phyloP scores from a whole-genome alignment of 345 rosid genomes.

The Eucalyptus victrix region DNA sequence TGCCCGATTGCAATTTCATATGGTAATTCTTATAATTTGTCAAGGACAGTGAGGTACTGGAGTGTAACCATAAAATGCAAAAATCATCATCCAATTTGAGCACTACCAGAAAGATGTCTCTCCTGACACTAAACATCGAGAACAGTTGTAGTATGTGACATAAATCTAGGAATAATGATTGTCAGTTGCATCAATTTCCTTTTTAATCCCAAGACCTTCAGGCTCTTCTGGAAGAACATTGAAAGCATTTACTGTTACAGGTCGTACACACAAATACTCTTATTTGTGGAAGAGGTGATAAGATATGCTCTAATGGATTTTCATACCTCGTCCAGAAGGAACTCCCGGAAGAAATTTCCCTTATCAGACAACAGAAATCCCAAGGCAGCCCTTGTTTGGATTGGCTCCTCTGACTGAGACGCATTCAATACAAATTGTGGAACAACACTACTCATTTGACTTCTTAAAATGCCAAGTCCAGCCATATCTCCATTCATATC shows the following conservation, averaged over 20 bases:
- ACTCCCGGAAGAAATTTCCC: slow-evolving; percentile 89
- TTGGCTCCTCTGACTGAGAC: slow-evolving; percentile 43
- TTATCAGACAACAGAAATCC: slow-evolving; percentile 73
- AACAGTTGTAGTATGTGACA: background rate
- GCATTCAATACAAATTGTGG: slow-evolving; percentile 23
- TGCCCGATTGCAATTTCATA: background rate
- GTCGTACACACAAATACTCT: background rate
- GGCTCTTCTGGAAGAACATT: background rate
- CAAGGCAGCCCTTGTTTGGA: slow-evolving; percentile 86
- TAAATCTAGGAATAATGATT: background rate
- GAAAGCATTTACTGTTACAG: background rate
- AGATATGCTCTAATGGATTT: background rate
- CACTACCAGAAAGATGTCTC: background rate
- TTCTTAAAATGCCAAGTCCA: slow-evolving; percentile 64
- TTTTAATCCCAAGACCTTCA: background rate
- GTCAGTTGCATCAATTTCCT: background rate
- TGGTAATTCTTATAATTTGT: background rate
- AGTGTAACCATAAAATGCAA: background rate
- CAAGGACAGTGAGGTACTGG: background rate
- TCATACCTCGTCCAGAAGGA: slow-evolving; percentile 90
- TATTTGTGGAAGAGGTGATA: background rate
- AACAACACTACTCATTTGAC: slow-evolving; percentile 9
- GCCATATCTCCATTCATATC: slow-evolving; percentile 82
- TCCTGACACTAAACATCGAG: background rate
- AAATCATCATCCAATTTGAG: background rate